Conservation (phyloP, 2,329 filamentous ascomycete genomes). For the Pseudogymnoascus sp. region DNA sequence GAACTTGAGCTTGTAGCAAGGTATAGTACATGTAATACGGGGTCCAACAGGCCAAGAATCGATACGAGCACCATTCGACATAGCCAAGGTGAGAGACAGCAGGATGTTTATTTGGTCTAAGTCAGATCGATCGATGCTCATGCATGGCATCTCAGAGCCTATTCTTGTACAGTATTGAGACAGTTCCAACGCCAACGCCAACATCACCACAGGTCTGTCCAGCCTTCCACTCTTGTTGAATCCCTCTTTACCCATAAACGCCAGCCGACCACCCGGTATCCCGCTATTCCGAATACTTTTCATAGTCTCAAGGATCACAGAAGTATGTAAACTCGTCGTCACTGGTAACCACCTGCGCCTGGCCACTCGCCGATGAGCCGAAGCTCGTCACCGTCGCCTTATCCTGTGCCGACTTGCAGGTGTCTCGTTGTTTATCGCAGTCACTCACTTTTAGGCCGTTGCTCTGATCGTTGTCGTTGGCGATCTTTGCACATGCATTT, state of each 20-base stretch:
- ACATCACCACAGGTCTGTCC: not conserved
- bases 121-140: not conserved
- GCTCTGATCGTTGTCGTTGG: slow-evolving; percentile 33
- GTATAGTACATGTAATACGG: not conserved
- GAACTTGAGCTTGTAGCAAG: not conserved
- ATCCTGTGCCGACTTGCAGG: slow-evolving; percentile 33
- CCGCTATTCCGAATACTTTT: not conserved
- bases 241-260: not conserved
- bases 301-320: slow-evolving; percentile 31
- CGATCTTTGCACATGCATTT: slow-evolving; percentile 39
- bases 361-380: not conserved
- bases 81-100: not conserved
- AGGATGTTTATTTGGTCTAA: not conserved
- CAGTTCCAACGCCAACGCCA: not conserved
- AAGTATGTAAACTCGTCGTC: slow-evolving; percentile 41
- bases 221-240: not conserved
- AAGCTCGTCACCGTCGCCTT: slow-evolving; percentile 29
- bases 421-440: slow-evolving; percentile 41
- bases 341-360: slow-evolving; percentile 31
- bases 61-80: not conserved
- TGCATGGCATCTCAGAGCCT: not conserved
- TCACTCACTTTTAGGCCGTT: slow-evolving; percentile 21
- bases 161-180: slow-evolving; percentile 1
- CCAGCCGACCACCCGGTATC: not conserved
- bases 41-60: not conserved